A percentile compares a stretch with the other conserved stretches of the same genome.
These are phyloP conservation scores for Secale cereale DNA, from an alignment of 176 grass and related monocot species.

Conservation along the genomic window DNA sequence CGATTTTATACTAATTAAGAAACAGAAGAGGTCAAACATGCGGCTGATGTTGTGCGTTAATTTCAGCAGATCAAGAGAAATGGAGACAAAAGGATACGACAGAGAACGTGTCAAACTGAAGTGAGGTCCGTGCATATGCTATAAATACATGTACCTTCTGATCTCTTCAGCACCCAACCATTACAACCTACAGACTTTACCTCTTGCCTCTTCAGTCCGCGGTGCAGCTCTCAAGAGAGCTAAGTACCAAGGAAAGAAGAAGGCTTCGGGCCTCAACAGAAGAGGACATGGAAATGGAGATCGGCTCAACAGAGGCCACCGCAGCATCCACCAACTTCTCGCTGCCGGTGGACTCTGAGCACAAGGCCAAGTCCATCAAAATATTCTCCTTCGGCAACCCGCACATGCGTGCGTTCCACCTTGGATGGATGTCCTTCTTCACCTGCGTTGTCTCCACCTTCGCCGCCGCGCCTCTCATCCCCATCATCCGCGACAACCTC, in stretches of 20 bases:
- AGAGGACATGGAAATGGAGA: not conserved
- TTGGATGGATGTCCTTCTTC: not conserved
- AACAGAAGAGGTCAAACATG: not conserved
- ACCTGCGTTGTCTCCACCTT: not conserved
- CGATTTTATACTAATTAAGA: not conserved
- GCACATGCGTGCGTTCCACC: not conserved
- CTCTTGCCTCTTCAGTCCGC: not conserved
- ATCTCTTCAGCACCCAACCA: not conserved
- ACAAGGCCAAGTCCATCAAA: not conserved
- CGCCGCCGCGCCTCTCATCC: constrained; percentile 26
- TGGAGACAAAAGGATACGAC: not conserved
- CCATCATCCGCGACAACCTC: constrained; percentile 84
- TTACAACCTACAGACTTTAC: not conserved
- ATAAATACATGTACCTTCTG: not conserved
- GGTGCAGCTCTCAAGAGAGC: not conserved
- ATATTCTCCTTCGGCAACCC: not conserved
- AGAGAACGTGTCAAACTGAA: not conserved
- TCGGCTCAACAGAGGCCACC: not conserved
- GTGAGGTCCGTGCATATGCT: not conserved
- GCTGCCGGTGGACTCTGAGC: not conserved
- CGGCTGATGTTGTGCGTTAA: not conserved
- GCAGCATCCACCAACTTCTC: not conserved
- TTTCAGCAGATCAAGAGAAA: not conserved
- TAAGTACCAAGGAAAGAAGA: not conserved
- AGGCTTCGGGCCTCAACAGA: not conserved